These are phyloP conservation scores for Moesziomyces antarcticus DNA, from an alignment of 1,284 basidiomycete genomes.

Conservation along the genomic window DNA sequence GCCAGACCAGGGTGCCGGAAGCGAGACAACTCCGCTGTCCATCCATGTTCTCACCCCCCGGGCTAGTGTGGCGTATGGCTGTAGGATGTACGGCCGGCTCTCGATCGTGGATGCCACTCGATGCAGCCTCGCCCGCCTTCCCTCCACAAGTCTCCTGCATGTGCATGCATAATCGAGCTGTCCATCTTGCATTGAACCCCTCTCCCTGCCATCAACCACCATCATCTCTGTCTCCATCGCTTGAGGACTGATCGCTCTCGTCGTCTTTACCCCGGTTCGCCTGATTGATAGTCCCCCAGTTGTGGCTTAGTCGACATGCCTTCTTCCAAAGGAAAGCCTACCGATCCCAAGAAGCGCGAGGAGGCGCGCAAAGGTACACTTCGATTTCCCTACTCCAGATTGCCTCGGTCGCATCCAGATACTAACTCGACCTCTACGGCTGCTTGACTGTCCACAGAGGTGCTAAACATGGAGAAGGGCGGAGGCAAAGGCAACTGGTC, in stretches of 20 bases:
- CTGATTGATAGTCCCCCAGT: no score
- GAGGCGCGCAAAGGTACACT: conserved; percentile 66
- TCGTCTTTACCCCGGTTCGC: no score
- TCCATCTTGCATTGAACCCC: background rate
- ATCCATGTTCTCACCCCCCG: background rate
- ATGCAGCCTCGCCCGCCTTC: no score
- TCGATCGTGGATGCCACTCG: no score
- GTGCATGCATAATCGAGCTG: background rate
- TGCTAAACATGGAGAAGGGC: conserved; percentile 68
- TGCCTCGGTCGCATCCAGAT: no score
- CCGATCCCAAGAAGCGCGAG: conserved; percentile 69
- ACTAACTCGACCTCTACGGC: background rate
- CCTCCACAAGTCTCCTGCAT: no score
- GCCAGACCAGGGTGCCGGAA: background rate
- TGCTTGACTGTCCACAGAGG: conserved; percentile 14
- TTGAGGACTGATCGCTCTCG: no score
- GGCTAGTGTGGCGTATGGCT: background rate
- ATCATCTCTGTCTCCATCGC: background rate
- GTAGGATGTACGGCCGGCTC: no score
- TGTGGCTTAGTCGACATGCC: conserved; percentile 53
- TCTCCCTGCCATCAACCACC: background rate
- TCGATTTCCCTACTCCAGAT: no score
- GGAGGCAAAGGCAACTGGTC: conserved; percentile 69
- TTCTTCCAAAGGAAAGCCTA: conserved; percentile 70
- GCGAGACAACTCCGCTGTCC: background rate